Evolutionary conservation across 345 rosid species (phyloP).

Genomic region (Excoecaria cochinchinensis): DNA sequence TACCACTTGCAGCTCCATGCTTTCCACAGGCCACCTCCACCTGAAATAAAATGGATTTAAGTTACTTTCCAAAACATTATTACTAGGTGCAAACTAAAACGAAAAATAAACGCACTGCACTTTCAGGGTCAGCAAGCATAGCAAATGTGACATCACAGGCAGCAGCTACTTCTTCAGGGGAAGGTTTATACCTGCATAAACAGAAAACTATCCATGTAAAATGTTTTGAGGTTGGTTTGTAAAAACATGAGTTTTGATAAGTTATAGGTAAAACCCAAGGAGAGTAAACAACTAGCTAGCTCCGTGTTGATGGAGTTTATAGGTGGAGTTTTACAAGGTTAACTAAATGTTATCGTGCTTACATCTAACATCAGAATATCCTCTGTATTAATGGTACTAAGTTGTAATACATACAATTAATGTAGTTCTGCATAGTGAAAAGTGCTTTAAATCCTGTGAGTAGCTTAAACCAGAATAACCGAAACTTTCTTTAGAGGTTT

Average conservation of each 20-base stretch:
- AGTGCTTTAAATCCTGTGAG: neutral
- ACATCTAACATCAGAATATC: neutral
- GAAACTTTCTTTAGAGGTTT: neutral
- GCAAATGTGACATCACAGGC: slow-evolving; percentile 82
- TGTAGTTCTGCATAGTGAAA: neutral
- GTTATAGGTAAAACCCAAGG: neutral
- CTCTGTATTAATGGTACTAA: neutral
- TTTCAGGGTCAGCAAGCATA: slow-evolving; percentile 96
- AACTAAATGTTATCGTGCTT: neutral
- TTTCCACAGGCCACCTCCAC: slow-evolving; percentile 83
- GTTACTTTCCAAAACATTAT: slow-evolving; percentile 6
- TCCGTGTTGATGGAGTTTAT: no score
- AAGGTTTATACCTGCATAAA: slow-evolving; percentile 59
- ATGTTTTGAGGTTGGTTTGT: neutral
- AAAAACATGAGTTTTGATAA: neutral
- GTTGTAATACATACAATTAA: neutral
- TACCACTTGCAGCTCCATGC: slow-evolving; percentile 72
- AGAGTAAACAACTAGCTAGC: neutral
- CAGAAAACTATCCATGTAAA: neutral
- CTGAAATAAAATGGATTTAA: slow-evolving; percentile 40
- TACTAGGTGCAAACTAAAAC: slow-evolving; percentile 6
- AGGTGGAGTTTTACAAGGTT: neutral
- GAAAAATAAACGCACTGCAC: slow-evolving; percentile 89
- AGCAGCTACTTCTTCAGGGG: slow-evolving; percentile 90
- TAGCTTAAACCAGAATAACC: neutral